Base-by-base conservation (phyloP, 352 stramenopile species). In the Thalassiosira mediterranea region DNA sequence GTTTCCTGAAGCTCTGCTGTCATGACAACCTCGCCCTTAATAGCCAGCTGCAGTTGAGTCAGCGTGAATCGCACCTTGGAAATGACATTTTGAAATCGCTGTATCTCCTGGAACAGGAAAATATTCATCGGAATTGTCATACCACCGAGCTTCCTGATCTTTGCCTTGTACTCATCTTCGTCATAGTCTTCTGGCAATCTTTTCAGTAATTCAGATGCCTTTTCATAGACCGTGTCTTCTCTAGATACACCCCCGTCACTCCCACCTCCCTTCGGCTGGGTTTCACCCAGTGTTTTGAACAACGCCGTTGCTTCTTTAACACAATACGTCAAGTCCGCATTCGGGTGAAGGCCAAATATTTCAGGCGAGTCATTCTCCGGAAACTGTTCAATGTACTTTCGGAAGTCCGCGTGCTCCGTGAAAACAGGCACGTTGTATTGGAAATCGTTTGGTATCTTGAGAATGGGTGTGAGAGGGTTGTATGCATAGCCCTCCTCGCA, bases 71-170 rank as follows among this genome's bases (percentile, higher is more conserved):
- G 90, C 40, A 98, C 96, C 83, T 98, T 98, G 56, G 90, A 88
- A 63, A 99, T 95, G 34, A 99, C 96, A 38, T 90, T 91, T 76
- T 99, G 95, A 47, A 99, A 87, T 0, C 96, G 92, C 82, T 99
- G 95, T 62, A 98, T 98, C 79, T 99, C 97, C 88, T 98, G 96
- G 88, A 98, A 98, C 21, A 99, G 84, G 79, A 99, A 98, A 59
- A 99, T 98, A 69, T 98, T 98, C 64, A 99, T 91, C 21, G 97
- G 96, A 52, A 98, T 95, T 49, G 94, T 93, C 47, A 99, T 93
- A 0, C 97, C 97, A 1, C 96, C 96, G 1, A 98, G 76, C 73
- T 98, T 98, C 75, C 95, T 94, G 73, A 99, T 97, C 83, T 98
- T 97, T 57, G 89, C 89, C 71, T 98, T 98, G 89, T 98, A 98